phyloP scores from a whole-genome alignment of 192 early-diverging fungal genomes.

The Gorgonomyces haynaldii region DNA sequence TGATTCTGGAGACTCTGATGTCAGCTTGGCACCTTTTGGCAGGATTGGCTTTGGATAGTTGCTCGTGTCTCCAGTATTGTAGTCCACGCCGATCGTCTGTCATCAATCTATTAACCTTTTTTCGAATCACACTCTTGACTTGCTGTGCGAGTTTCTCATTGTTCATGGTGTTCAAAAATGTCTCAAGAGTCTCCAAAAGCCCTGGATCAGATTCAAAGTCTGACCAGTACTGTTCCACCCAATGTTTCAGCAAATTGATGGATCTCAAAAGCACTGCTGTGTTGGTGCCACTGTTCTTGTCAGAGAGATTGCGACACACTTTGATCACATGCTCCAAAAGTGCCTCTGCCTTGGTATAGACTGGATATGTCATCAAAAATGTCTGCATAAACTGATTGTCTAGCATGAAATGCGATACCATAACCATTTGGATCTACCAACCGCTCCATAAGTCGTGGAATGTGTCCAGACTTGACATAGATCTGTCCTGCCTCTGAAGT shows the following conservation, averaged over 20 bases:
- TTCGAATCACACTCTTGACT: conserved; percentile 12
- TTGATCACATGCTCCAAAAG: conserved; percentile 28
- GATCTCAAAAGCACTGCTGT: conserved; percentile 20
- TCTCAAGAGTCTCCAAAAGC: conserved; percentile 20
- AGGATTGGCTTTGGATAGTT: conserved; percentile 37
- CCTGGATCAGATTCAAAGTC: conserved; percentile 36
- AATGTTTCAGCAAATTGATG: conserved; percentile 38
- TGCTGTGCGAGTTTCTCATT: conserved; percentile 23
- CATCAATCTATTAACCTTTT: conserved; percentile 18
- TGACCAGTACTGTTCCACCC: conserved; percentile 43
- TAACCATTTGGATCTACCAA: conserved; percentile 34
- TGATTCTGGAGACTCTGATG: conserved; percentile 17
- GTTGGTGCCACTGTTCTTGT: background rate
- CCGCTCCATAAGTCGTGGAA: conserved; percentile 31
- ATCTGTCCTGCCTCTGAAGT: conserved; percentile 32
- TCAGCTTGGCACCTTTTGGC: conserved; percentile 25
- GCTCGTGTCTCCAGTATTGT: conserved; percentile 4
- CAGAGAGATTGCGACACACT: conserved; percentile 12
- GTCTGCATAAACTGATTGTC: conserved; percentile 42
- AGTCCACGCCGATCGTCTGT: background rate
- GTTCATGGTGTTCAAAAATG: conserved; percentile 25
- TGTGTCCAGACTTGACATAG: conserved; percentile 27
- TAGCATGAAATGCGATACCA: conserved; percentile 20
- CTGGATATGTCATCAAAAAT: conserved; percentile 36
- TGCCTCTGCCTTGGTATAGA: conserved; percentile 24